Evolutionary conservation across 768 basidiomycete genomes (phyloP).

Genomic region (Mycena galericulata): DNA sequence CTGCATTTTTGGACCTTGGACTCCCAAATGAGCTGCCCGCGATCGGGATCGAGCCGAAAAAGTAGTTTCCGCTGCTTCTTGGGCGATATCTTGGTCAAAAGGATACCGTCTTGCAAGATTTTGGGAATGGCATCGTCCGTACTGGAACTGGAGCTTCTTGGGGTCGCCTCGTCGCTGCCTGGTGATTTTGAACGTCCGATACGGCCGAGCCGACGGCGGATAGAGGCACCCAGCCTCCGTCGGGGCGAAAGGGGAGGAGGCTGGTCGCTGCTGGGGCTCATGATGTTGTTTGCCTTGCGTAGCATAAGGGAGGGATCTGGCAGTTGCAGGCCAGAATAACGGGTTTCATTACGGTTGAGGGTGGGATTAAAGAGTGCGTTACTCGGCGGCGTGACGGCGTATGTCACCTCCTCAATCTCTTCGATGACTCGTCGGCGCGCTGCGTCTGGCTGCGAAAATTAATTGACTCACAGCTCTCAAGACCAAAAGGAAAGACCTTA

Average conservation of each 20-base stretch:
- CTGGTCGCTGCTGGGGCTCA: slow-evolving; percentile 19
- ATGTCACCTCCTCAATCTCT: not conserved
- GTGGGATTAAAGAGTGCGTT: slow-evolving; percentile 16
- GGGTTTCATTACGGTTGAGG: slow-evolving; percentile 21
- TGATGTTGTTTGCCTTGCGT: slow-evolving; percentile 26
- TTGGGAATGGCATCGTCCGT: slow-evolving; percentile 63
- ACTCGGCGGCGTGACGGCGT: not conserved
- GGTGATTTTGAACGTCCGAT: slow-evolving; percentile 23
- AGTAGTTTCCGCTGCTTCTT: slow-evolving; percentile 76
- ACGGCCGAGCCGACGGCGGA: slow-evolving; percentile 29
- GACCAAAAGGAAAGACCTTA: slow-evolving; percentile 14
- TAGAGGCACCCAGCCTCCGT: slow-evolving; percentile 25
- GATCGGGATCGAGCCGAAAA: slow-evolving; percentile 81
- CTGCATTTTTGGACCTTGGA: slow-evolving; percentile 70
- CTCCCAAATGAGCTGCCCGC: slow-evolving; percentile 80
- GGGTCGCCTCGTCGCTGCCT: slow-evolving; percentile 13
- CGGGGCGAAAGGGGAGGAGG: slow-evolving; percentile 20
- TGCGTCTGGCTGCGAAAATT: slow-evolving; percentile 10
- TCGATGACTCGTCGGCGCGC: slow-evolving; percentile 24
- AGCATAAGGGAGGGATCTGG: slow-evolving; percentile 30
- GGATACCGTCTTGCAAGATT: slow-evolving; percentile 66
- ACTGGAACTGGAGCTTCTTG: slow-evolving; percentile 24
- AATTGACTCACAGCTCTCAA: slow-evolving; percentile 25
- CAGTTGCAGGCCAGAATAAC: slow-evolving; percentile 18
- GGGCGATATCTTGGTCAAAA: slow-evolving; percentile 85